Base-by-base conservation (phyloP, 129 eudicot genomes). In the carrot (Daucus carota) region DNA sequence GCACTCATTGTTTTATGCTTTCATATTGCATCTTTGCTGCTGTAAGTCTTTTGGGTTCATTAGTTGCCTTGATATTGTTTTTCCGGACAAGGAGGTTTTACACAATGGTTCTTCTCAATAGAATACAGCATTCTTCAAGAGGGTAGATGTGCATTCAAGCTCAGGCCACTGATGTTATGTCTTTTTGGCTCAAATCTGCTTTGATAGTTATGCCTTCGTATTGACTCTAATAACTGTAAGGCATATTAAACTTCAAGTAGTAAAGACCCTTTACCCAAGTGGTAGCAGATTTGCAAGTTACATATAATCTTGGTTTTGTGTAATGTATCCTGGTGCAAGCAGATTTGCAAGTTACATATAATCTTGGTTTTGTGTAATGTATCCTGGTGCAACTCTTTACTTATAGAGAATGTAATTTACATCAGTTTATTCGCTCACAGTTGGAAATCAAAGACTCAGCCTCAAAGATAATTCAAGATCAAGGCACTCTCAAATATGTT, bases 1-100 rank as follows among this genome's bases (percentile, higher is more conserved):
- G 99, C 54, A 81, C 86, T 50, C 90, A 86, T 42, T 94, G 99
- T 76, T 94, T 94, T 76, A 91, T 89, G 99, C 43, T 88, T 20
- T 89, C 99, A 1, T 94, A 79, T 72, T 84, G 82, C 40, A 83
- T 91, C 69, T 79, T 87, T 50, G 89, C 97, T 1, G 80, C 47
- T 40, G 92, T 82, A 72, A 81, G 90, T 77, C 72, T 88, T 26
- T 65, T 85, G 2, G 97, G 96, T 28, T 85, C 62, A 76, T 26
- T 89, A 41, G 83, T 91, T 83, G 88, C 97, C 10, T 48, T 86
- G 60, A 75, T 72, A 11, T 77, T 94, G 89, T 84, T 91, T 72
- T 80, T 84, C n/a, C 89, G 89, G 15, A 94, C 97, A 3, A 89
- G 88, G 77, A 83, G 79, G 26, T 81, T 89, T 50, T 94, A 89